Evolutionary conservation across 2,329 filamentous ascomycete genomes (phyloP).

Genomic region (Ilyonectria mors-panacis): DNA sequence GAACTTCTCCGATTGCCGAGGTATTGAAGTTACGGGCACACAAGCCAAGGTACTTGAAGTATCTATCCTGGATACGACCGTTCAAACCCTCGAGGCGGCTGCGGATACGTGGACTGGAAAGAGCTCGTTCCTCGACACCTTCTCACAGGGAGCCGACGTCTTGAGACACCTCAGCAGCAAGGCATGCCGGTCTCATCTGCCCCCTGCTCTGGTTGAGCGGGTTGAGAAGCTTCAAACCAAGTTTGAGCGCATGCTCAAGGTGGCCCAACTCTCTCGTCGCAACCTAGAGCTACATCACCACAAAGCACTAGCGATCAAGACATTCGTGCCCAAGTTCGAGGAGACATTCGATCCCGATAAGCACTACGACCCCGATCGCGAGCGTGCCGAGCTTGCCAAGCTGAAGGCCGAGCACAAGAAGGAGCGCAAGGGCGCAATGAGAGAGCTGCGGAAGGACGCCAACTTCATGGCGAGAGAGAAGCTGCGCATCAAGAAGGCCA

Average conservation of each 20-base stretch:
- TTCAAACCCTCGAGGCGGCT: constrained; percentile 76
- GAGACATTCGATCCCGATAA: constrained; percentile 94
- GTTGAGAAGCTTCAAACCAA: constrained; percentile 61
- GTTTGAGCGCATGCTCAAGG: constrained; percentile 68
- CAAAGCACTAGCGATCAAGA: constrained; percentile 88
- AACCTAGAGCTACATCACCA: constrained; percentile 93
- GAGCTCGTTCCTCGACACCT: constrained; percentile 83
- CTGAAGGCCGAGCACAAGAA: constrained; percentile 93
- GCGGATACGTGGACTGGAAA: constrained; percentile 82
- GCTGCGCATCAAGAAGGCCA: constrained; percentile 91
- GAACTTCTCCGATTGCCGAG: constrained; percentile 70
- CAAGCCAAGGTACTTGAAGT: constrained; percentile 63
- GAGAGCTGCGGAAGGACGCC: constrained; percentile 95
- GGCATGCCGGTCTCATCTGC: constrained; percentile 65
- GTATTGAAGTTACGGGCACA: constrained; percentile 52
- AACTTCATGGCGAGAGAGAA: constrained; percentile 94
- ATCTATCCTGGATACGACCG: constrained; percentile 73
- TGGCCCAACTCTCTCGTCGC: constrained; percentile 77
- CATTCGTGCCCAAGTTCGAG: constrained; percentile 93
- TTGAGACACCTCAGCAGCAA: constrained; percentile 74
- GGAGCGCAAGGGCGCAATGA: constrained; percentile 93
- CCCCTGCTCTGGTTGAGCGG: constrained; percentile 58
- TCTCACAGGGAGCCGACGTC: constrained; percentile 73
- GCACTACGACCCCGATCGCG: constrained; percentile 96
- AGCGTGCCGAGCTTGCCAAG: constrained; percentile 87